Conservation (phyloP, 495 filamentous ascomycete species). For the Delitschia confertaspora region DNA sequence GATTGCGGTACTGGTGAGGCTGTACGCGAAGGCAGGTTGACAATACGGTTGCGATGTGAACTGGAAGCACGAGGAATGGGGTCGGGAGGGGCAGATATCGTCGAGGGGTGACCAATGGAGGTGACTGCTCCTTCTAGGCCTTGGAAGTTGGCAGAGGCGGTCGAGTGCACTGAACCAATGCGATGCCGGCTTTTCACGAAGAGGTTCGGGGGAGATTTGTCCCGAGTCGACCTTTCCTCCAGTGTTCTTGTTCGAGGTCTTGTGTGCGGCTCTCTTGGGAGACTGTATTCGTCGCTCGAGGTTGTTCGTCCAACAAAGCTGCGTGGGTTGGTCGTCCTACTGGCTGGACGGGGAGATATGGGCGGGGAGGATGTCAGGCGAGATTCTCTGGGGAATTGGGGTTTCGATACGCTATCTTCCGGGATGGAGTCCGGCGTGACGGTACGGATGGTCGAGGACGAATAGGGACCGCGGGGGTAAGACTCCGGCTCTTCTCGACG, state of each 20-base stretch:
- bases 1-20: slow-evolving; percentile 21
- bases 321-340: slow-evolving; percentile 18
- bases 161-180: slow-evolving; percentile 35
- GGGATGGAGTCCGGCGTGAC: slow-evolving; percentile 32
- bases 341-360: slow-evolving; percentile 20
- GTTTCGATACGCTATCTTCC: slow-evolving; percentile 19
- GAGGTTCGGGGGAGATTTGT: slow-evolving; percentile 28
- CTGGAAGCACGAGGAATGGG: slow-evolving; percentile 18
- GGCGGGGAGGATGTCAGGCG: slow-evolving; percentile 16
- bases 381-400: slow-evolving; percentile 5
- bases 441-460: slow-evolving; percentile 27
- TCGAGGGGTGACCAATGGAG: slow-evolving; percentile 27
- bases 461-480: slow-evolving; percentile 9
- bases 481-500: slow-evolving; percentile 12
- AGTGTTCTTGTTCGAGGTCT: slow-evolving; percentile 37
- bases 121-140: slow-evolving; percentile 27
- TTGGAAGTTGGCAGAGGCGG: slow-evolving; percentile 23
- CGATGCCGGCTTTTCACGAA: slow-evolving; percentile 32
- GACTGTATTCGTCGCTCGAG: slow-evolving; percentile 25
- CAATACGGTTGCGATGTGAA: slow-evolving; percentile 18
- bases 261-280: slow-evolving; percentile 19
- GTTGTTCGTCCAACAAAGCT: slow-evolving; percentile 23
- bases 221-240: slow-evolving; percentile 32
- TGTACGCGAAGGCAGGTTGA: slow-evolving; percentile 23
- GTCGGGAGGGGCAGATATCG: slow-evolving; percentile 21